These are phyloP conservation scores for Aquilaria malaccensis DNA, from an alignment of 345 rosid species.

Conservation along the genomic window DNA sequence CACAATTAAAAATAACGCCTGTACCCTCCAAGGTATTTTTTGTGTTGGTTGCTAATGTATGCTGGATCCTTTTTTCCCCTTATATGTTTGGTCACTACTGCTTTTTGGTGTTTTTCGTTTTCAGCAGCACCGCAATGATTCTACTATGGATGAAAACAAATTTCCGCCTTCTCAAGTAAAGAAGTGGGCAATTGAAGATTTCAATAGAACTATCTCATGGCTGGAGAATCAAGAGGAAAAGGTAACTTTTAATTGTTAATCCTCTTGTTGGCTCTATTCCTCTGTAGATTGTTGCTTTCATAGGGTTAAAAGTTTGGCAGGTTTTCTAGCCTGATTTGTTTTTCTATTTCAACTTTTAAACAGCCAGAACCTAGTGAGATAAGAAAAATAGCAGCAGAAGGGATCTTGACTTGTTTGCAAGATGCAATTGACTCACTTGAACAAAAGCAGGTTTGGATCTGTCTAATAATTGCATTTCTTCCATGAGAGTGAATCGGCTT, in stretches of 20 bases:
- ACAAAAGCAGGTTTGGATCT: conserved; percentile 58
- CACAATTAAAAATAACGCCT: conserved; percentile 31
- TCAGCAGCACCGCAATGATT: conserved; percentile 30
- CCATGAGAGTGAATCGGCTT: not conserved
- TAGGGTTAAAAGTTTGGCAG: not conserved
- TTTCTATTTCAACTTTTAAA: conserved; percentile 15
- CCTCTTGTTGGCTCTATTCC: not conserved
- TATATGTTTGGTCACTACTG: not conserved
- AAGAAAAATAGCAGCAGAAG: conserved; percentile 73
- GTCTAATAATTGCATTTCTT: not conserved
- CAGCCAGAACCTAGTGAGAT: conserved; percentile 82
- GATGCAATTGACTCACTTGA: conserved; percentile 80
- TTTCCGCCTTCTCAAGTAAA: conserved; percentile 48
- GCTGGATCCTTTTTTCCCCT: not conserved
- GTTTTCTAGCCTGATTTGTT: conserved; percentile 7
- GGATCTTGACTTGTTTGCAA: conserved; percentile 84
- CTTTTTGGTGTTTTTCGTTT: conserved; percentile 5
- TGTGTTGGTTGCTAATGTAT: not conserved
- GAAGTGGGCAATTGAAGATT: conserved; percentile 72
- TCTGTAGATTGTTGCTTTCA: not conserved
- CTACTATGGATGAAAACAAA: conserved; percentile 22
- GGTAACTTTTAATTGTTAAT: conserved; percentile 28
- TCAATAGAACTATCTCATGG: conserved; percentile 67
- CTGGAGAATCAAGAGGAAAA: conserved; percentile 80
- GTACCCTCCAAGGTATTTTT: conserved; percentile 40